These are phyloP conservation scores for Taphrina pruni DNA, from an alignment of 1,139 yeast species.

Conservation along the genomic window DNA sequence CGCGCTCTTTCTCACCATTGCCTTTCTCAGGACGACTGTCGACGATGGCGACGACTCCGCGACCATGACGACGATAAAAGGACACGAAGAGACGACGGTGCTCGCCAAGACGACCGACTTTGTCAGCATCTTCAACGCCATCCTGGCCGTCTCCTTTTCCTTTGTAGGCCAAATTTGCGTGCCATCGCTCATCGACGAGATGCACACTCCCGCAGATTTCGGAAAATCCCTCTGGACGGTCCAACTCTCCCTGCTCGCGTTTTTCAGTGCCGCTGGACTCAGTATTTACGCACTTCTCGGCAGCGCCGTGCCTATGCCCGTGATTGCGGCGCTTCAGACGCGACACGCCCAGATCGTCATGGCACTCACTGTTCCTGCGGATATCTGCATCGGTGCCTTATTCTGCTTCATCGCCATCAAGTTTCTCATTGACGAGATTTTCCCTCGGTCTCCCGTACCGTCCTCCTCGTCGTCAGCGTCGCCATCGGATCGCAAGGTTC, in stretches of 20 bases:
- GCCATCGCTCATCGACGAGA: constrained; percentile 18
- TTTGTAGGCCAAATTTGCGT: constrained; percentile 14
- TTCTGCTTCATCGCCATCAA: constrained; percentile 19
- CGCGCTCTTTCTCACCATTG: constrained; percentile 7
- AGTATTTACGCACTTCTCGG: background rate
- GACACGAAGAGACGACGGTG: background rate
- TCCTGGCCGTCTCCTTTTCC: constrained; percentile 10
- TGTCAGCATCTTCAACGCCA: constrained; percentile 15
- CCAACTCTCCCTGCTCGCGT: constrained; percentile 12
- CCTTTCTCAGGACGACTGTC: background rate
- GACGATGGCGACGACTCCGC: background rate
- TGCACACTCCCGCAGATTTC: constrained; percentile 4
- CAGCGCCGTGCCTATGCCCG: background rate
- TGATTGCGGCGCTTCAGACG: constrained; percentile 5
- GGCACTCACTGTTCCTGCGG: constrained; percentile 8
- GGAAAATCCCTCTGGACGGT: constrained; percentile 22
- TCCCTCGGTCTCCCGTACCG: background rate
- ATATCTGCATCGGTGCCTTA: constrained; percentile 16
- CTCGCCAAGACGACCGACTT: constrained; percentile 10
- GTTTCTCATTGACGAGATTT: constrained; percentile 4
- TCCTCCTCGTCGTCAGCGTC: background rate
- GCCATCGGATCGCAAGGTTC: background rate
- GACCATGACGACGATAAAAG: too few species aligned
- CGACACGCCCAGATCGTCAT: background rate
- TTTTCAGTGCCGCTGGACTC: constrained; percentile 3